Conservation (phyloP, 768 basidiomycete genomes). For the Goffeauzyma gilvescens region DNA sequence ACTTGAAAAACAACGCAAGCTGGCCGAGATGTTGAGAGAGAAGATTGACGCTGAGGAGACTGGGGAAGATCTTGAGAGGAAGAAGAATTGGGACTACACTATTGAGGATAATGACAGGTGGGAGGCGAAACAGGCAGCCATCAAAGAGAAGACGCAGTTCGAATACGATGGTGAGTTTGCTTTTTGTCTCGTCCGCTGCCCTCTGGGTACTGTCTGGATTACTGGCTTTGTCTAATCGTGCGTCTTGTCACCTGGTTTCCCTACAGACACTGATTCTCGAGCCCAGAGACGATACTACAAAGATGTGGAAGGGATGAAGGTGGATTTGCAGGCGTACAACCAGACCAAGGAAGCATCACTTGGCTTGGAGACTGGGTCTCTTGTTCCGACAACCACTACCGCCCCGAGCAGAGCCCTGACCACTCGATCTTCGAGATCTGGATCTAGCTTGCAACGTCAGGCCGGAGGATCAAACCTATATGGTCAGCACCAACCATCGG, state of each 20-base stretch:
- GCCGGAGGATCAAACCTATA: slow-evolving; percentile 48
- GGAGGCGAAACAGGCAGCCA: slow-evolving; percentile 75
- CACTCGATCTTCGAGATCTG: background rate
- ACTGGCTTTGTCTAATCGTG: too few relatives aligned
- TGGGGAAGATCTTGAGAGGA: slow-evolving; percentile 77
- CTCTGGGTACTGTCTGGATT: background rate
- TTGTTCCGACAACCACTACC: slow-evolving; percentile 29
- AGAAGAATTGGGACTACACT: slow-evolving; percentile 87
- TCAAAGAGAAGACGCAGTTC: slow-evolving; percentile 65
- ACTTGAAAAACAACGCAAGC: slow-evolving; percentile 70
- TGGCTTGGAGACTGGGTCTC: slow-evolving; percentile 51
- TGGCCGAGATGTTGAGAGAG: slow-evolving; percentile 64
- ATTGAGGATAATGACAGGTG: slow-evolving; percentile 90
- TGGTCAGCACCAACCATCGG: slow-evolving; percentile 82
- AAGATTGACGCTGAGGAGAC: slow-evolving; percentile 76
- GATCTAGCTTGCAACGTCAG: too few relatives aligned
- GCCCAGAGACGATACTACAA: slow-evolving; percentile 81
- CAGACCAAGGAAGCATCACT: slow-evolving; percentile 70
- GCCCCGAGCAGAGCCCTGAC: background rate
- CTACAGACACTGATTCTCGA: slow-evolving; percentile 67
- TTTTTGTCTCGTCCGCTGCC: background rate
- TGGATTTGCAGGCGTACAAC: slow-evolving; percentile 70
- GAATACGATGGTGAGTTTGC: slow-evolving; percentile 68
- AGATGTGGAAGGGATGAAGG: slow-evolving; percentile 69
- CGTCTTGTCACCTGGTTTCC: background rate